A percentile compares a stretch with the other conserved stretches of the same genome.
These are phyloP conservation scores for Trypanosoma grayi DNA, from an alignment of 208 protist genomes.

Conservation along the genomic window DNA sequence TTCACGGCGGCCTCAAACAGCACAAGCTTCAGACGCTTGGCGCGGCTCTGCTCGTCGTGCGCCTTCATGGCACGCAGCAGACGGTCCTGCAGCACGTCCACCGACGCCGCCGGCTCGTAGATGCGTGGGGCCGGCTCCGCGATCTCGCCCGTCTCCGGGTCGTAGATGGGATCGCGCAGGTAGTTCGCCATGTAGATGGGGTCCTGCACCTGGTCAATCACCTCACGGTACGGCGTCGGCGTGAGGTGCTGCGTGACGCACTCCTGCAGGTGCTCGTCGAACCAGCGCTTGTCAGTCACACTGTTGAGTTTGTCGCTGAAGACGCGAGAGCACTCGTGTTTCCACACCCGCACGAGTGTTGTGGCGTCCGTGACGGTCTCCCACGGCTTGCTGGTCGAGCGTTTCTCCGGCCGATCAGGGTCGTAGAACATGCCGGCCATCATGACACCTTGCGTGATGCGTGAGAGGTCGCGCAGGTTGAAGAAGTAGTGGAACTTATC, in stretches of 20 bases:
- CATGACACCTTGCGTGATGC: conserved; percentile 96
- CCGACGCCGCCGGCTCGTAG: conserved; percentile 93
- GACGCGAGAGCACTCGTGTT: conserved; percentile 97
- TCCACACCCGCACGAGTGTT: conserved; percentile 93
- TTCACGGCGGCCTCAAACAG: conserved; percentile 95
- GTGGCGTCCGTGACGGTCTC: conserved; percentile 75
- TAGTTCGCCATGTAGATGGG: conserved; percentile 95
- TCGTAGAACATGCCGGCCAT: conserved; percentile 81
- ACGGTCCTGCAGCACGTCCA: conserved; percentile 73
- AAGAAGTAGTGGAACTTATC: conserved; percentile 99
- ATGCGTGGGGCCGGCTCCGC: conserved; percentile 90
- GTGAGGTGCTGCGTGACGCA: conserved; percentile 76
- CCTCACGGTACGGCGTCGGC: conserved; percentile 74
- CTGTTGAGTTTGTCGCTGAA: conserved; percentile 97
- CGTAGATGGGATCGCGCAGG: conserved; percentile 87
- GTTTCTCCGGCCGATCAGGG: conserved; percentile 86
- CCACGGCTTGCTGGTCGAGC: conserved; percentile 78
- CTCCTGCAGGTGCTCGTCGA: conserved; percentile 89
- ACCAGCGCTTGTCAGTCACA: conserved; percentile 95
- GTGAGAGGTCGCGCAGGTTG: conserved; percentile 97
- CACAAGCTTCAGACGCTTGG: conserved; percentile 93
- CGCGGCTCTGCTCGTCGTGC: conserved; percentile 87
- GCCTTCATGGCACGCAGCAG: conserved; percentile 78
- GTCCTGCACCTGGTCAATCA: conserved; percentile 71
- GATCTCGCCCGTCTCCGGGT: conserved; percentile 90